Evolutionary conservation across 2,329 filamentous ascomycete genomes (phyloP), one percentile per base, ranked within the genome.

Genomic region (Fonsecaea multimorphosa): DNA sequence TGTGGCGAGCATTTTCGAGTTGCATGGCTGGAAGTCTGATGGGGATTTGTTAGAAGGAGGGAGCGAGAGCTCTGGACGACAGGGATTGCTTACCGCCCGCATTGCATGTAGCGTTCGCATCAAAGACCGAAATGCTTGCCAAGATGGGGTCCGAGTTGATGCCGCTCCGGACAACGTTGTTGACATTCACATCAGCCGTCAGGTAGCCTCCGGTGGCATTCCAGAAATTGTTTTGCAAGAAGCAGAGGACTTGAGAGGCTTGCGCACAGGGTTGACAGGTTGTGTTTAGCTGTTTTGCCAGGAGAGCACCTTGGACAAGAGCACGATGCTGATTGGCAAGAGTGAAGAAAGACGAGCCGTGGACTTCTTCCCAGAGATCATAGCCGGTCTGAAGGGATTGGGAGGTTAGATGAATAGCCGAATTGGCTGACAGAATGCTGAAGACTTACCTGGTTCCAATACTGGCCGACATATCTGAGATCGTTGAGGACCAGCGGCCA

Each of bases 401-500:
- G 11, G 9, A 49, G 19, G 2, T 49, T 49, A 49, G 44, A 9
- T 27, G 44, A 24, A 24, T 11, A 12, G 44, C 11, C 7, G 6
- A 9, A 24, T 49, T 49, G 19, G 19, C 19, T 49, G 16, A 60
- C 67, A 40, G 64, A 73, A 73, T 91, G 72, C 87, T 93, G 16
- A 79, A 44, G 24, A 7, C 40, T 58, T 82, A 63, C 65, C 63
- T 81, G 76, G 66, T 85, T 86, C 87, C 89, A 91, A 79, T 91
- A 91, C 73, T 91, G 86, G 0, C 87, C 84, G 6, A 91, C 86
- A 69, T 93, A 94, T 52, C 82, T 83, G 44, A 95, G 82, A 72
- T 94, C 91, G 70, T 92, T 93, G 60, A 84, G 81, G 56, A 93
- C 85, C 63, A 94, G 81, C 4, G 91, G 91, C 90, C 90, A 93